Percentiles rank a stretch among this genome's conserved stretches.
Evolutionary conservation across 2,329 filamentous ascomycete species (phyloP).

Genomic region (Lachnellula arida): DNA sequence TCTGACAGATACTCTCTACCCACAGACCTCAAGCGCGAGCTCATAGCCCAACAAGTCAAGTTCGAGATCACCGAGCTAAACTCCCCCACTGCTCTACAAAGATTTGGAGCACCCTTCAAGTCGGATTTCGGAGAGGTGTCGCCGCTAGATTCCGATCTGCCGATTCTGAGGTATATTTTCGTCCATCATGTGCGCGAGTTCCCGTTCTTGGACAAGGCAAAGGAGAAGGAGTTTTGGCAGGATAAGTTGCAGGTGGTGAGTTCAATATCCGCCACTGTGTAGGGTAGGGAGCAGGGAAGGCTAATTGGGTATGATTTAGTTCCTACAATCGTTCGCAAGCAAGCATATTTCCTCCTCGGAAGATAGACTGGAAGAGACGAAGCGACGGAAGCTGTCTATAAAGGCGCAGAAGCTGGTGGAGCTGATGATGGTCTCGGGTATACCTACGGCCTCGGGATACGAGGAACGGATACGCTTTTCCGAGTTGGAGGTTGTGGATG

Average conservation of each 20-base stretch:
- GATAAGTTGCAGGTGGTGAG: slow-evolving; percentile 90
- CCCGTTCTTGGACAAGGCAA: slow-evolving; percentile 92
- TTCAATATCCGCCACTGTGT: slow-evolving; percentile 25
- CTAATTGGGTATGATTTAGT: slow-evolving; percentile 47
- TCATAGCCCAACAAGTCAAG: slow-evolving; percentile 83
- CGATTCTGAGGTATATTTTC: slow-evolving; percentile 92
- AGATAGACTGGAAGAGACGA: slow-evolving; percentile 92
- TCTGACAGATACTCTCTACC: slow-evolving; percentile 19
- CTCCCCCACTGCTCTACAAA: slow-evolving; percentile 86
- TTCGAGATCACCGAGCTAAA: slow-evolving; percentile 91
- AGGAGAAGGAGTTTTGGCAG: slow-evolving; percentile 99
- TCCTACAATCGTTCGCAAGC: slow-evolving; percentile 92
- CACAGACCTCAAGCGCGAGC: slow-evolving; percentile 88
- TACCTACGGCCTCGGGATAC: slow-evolving; percentile 92
- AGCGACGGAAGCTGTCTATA: slow-evolving; percentile 82
- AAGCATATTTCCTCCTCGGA: slow-evolving; percentile 97
- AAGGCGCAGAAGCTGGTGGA: slow-evolving; percentile 96
- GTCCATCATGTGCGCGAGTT: slow-evolving; percentile 98
- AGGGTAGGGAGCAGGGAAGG: background rate
- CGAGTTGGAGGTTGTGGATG: slow-evolving; percentile 93
- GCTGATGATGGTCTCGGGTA: slow-evolving; percentile 98
- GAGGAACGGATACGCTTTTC: slow-evolving; percentile 96
- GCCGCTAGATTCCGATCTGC: slow-evolving; percentile 88
- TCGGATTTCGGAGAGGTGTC: slow-evolving; percentile 90
- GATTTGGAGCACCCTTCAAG: slow-evolving; percentile 92